These are phyloP conservation scores for Agrocybe chaxingu DNA, from an alignment of 768 basidiomycete genomes.

Conservation along the genomic window DNA sequence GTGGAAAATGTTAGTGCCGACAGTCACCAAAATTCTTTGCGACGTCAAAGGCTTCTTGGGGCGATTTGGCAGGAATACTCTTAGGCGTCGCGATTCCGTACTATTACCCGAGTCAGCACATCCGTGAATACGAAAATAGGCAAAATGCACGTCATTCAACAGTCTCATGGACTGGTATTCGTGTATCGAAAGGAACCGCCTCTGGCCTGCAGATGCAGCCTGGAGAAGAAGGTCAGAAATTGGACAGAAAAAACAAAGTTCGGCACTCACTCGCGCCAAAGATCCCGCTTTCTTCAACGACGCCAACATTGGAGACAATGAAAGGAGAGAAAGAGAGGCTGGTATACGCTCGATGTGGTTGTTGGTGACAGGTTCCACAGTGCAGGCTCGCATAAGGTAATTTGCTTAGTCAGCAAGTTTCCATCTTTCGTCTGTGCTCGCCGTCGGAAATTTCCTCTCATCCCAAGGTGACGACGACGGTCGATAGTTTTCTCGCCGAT, in stretches of 20 bases:
- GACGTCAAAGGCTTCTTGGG: constrained; percentile 85
- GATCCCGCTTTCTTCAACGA: constrained; percentile 63
- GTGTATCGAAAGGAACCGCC: constrained; percentile 92
- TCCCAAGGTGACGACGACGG: constrained; percentile 83
- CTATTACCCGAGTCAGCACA: constrained; percentile 34
- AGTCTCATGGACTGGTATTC: constrained; percentile 97
- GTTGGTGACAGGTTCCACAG: constrained; percentile 3
- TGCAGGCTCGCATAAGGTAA: constrained; percentile 5
- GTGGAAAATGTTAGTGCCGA: constrained; percentile 6
- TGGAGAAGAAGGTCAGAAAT: constrained; percentile 23
- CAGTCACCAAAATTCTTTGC: constrained; percentile 83
- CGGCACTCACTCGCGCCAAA: constrained; percentile 55
- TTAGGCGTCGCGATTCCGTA: constrained; percentile 96
- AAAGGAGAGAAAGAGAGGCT: constrained; percentile 19
- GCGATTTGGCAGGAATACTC: constrained; percentile 80
- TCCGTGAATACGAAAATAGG: neutral
- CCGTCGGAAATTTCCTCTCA: constrained; percentile 11
- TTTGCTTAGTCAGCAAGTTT: constrained; percentile 43
- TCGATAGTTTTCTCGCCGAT: constrained; percentile 30
- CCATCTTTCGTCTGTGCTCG: constrained; percentile 7
- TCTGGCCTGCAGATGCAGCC: constrained; percentile 77
- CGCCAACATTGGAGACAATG: constrained; percentile 52
- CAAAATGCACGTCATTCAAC: constrained; percentile 75
- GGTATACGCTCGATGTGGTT: constrained; percentile 18
- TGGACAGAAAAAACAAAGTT: neutral